Evolutionary conservation across 164 flowering plant species (phyloP), one percentile per base, ranked within the genome.

Genomic region (Magnolia sinica): DNA sequence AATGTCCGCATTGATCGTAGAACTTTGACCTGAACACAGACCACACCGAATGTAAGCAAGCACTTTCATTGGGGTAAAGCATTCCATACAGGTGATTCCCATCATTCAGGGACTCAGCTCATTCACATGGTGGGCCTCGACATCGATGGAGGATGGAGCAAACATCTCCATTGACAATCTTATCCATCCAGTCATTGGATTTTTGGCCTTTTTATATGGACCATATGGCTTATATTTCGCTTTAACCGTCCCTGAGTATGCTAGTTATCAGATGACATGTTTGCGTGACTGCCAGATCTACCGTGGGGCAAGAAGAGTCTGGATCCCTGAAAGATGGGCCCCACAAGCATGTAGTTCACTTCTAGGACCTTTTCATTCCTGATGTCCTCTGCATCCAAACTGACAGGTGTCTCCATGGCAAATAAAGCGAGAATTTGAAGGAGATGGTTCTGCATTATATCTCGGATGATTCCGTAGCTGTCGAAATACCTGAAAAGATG

Each of bases 381-480:
- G 24, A 95, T 84, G 81, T 95, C 98, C 79, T 93, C 98, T 1
- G 87, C 98, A 83, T 93, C 97, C 76, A 95, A 85, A 85, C 90
- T 93, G 76, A 93, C 95, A 23, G 98, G 98, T 58, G 98, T 83
- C 81, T 95, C 98, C 98, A 95, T 95, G 19, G 98, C 97, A 85
- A 95, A 88, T 5, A 95, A 78, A 5, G 97, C 93, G 6, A 95
- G 77, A 67, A 89, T 93, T 85, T 95, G 98, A 69, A 95, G 85
- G 49, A 95, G 88, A 84, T 95, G 98, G 74, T 89, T 95, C 77
- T 95, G 98, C 91, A 93, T 88, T 71, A 93, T 89, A 78, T 95
- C 98, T n/a, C 98, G 80, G 37, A 95, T 91, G 67, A 95, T 93
- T 19, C 98, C 97, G 77, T 93, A 92, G 77, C 82, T 78, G 67